phyloP scores from a whole-genome alignment of 345 rosid genomes.

The Boechera stricta region DNA sequence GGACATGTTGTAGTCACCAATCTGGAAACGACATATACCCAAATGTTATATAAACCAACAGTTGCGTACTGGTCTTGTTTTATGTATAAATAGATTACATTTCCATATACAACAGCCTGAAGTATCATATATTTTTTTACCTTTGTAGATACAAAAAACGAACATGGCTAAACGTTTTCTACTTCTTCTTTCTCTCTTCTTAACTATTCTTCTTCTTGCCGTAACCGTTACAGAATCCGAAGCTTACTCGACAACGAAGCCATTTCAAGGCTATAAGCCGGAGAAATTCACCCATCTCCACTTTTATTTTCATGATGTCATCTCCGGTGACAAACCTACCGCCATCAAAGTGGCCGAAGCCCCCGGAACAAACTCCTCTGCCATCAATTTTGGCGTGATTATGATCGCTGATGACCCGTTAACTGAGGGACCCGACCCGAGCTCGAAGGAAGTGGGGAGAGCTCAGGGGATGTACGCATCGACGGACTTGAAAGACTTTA shows the following conservation, averaged over 20 bases:
- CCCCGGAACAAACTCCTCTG: constrained; percentile 37
- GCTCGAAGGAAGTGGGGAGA: constrained; percentile 58
- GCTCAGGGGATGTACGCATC: constrained; percentile 62
- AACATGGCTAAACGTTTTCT: constrained; percentile 28
- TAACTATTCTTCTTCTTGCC: constrained; percentile 27
- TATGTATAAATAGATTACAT: constrained; percentile 13
- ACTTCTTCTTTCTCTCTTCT: constrained; percentile 19
- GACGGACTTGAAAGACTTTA: constrained; percentile 42
- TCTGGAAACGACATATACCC: neutral
- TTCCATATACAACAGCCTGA: neutral
- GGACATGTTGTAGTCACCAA: constrained; percentile 26
- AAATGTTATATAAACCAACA: constrained; percentile 7
- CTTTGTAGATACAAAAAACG: constrained; percentile 6
- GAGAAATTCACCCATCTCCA: constrained; percentile 60
- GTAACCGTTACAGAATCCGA: constrained; percentile 28
- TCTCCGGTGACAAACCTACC: constrained; percentile 51
- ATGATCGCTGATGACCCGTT: constrained; percentile 60
- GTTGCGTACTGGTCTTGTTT: neutral
- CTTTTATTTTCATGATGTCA: constrained; percentile 65
- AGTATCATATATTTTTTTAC: neutral
- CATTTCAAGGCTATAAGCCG: constrained; percentile 42
- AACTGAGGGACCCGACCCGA: constrained; percentile 50
- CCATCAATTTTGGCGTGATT: constrained; percentile 50
- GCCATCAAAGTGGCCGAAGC: constrained; percentile 50
- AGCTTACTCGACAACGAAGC: constrained; percentile 35